phyloP scores from a whole-genome alignment of 2,329 filamentous ascomycete species.

The Aureobasidium sp. region DNA sequence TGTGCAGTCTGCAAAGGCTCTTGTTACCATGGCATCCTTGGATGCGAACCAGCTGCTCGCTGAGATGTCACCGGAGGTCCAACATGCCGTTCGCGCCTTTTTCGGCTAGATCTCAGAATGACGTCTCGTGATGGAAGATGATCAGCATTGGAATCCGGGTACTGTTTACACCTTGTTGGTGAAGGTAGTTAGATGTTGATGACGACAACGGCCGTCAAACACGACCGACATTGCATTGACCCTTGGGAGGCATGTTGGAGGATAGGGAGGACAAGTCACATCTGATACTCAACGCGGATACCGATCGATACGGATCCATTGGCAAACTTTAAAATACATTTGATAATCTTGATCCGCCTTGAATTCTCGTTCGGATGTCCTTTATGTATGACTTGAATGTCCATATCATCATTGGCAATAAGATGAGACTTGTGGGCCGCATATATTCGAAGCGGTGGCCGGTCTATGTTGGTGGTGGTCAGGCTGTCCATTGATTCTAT shows the following conservation, averaged over 20 bases:
- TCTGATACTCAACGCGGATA: not conserved
- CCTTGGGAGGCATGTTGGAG: not conserved
- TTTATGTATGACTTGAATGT: too few species aligned
- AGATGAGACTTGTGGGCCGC: too few species aligned
- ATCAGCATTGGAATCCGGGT: too few species aligned
- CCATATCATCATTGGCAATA: too few species aligned
- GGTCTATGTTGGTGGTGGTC: too few species aligned
- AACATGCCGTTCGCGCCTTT: conserved; percentile 48
- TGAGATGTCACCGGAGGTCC: conserved; percentile 70
- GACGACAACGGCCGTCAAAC: too few species aligned
- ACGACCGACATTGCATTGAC: too few species aligned
- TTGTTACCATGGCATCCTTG: conserved; percentile 66
- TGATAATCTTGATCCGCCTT: not conserved
- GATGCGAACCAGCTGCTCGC: conserved; percentile 70
- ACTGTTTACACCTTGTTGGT: too few species aligned
- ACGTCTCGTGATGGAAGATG: not conserved
- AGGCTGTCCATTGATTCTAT: too few species aligned
- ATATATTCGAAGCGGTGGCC: too few species aligned
- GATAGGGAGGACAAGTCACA: not conserved
- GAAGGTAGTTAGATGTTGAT: too few species aligned
- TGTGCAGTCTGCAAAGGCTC: conserved; percentile 66
- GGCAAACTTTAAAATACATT: conserved; percentile 1
- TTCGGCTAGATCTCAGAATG: conserved; percentile 34
- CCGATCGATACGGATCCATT: not conserved
- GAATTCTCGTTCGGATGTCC: not conserved